Conservation (phyloP, 345 rosid species). For the sweet orange (Citrus sinensis) region DVS_A1.0 CM039165.1:2741001-2741500, state of each 20-base stretch:
- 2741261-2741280: neutral
- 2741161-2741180: neutral
- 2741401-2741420: slow-evolving; percentile 58
- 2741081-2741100: neutral
- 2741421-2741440: slow-evolving; percentile 49
- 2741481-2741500: slow-evolving; percentile 70
- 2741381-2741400: slow-evolving; percentile 71
- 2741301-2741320: neutral
- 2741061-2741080: neutral
- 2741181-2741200: neutral
- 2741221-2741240: neutral
- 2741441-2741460: slow-evolving; percentile 62
- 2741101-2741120: neutral
- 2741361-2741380: slow-evolving; percentile 33
- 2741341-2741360: neutral
- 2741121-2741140: neutral
- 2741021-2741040: slow-evolving; percentile 82
- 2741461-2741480: slow-evolving; percentile 66
- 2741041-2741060: slow-evolving; percentile 87
- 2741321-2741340: neutral
- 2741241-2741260: neutral
- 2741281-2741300: neutral
- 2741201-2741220: neutral
- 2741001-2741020: slow-evolving; percentile 97
- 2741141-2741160: no score